These are phyloP conservation scores for Rhizophagus sp. DNA, from an alignment of 192 early-diverging fungal species.

Conservation along the genomic window DNA sequence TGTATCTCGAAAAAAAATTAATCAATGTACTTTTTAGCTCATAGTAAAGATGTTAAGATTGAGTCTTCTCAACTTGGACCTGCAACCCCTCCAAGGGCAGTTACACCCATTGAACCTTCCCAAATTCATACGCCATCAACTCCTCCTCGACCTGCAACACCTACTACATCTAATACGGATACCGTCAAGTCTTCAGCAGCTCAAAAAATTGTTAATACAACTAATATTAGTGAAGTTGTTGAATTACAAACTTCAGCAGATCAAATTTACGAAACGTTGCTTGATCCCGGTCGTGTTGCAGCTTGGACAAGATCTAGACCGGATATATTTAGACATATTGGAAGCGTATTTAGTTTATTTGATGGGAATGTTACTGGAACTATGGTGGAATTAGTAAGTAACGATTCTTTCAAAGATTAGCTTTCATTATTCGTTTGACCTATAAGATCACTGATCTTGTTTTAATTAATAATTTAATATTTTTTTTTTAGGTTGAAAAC, in stretches of 20 bases:
- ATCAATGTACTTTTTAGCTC: slow-evolving; percentile 41
- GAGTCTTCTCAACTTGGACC: slow-evolving; percentile 46
- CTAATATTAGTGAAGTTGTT: slow-evolving; percentile 67
- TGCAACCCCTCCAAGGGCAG: slow-evolving; percentile 37
- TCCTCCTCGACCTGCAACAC: slow-evolving; percentile 20
- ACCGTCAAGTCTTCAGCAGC: slow-evolving; percentile 23
- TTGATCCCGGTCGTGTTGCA: slow-evolving; percentile 69
- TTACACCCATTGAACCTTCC: slow-evolving; percentile 18
- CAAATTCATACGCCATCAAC: slow-evolving; percentile 23
- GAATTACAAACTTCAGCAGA: slow-evolving; percentile 83
- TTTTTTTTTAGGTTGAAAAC: slow-evolving; percentile 46
- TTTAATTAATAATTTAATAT: not conserved
- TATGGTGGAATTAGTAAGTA: slow-evolving; percentile 66
- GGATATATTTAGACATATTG: slow-evolving; percentile 61
- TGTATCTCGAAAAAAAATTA: not conserved
- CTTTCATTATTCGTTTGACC: not conserved
- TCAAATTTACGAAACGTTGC: slow-evolving; percentile 80
- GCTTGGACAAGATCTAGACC: slow-evolving; percentile 81
- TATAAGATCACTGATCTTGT: too few relatives aligned
- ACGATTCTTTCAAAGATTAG: not conserved
- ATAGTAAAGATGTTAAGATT: slow-evolving; percentile 84
- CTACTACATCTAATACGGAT: slow-evolving; percentile 16
- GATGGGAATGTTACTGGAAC: slow-evolving; percentile 85
- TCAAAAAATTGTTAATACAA: slow-evolving; percentile 56
- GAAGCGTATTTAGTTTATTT: slow-evolving; percentile 75